phyloP scores from a whole-genome alignment of 345 rosid genomes.

The Syzygium grande region DNA sequence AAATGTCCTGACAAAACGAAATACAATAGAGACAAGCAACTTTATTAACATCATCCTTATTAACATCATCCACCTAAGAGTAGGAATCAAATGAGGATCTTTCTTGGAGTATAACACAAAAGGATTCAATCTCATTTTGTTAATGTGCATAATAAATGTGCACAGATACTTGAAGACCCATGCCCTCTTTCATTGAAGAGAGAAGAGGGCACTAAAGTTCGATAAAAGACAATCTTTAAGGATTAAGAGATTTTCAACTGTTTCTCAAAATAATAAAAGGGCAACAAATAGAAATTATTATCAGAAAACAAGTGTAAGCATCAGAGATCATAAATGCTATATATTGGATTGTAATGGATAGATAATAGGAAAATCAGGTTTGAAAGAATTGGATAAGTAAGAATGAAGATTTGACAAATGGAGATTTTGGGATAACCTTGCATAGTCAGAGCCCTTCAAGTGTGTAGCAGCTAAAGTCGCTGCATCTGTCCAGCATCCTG shows the following conservation, averaged over 20 bases:
- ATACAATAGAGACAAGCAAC: neutral
- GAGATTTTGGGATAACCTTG: slow-evolving; percentile 34
- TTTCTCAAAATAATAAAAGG: neutral
- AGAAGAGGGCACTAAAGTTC: neutral
- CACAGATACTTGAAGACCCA: neutral
- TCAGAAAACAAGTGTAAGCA: neutral
- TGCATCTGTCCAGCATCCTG: slow-evolving; percentile 99
- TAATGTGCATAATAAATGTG: neutral
- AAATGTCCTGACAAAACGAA: neutral
- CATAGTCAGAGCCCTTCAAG: slow-evolving; percentile 93
- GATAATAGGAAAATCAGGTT: neutral
- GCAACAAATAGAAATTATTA: neutral
- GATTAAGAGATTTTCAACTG: neutral
- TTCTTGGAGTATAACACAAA: neutral
- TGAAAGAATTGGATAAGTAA: neutral
- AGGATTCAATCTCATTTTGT: neutral
- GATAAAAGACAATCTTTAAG: neutral
- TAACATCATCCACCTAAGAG: neutral
- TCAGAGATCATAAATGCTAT: neutral
- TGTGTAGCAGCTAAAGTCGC: slow-evolving; percentile 97
- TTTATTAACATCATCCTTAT: neutral
- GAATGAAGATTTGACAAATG: neutral
- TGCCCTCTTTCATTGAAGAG: neutral
- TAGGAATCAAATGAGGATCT: neutral
- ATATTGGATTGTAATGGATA: neutral